Evolutionary conservation across 345 rosid genomes (phyloP).

Genomic region (Eutrema heterophyllum): DNA sequence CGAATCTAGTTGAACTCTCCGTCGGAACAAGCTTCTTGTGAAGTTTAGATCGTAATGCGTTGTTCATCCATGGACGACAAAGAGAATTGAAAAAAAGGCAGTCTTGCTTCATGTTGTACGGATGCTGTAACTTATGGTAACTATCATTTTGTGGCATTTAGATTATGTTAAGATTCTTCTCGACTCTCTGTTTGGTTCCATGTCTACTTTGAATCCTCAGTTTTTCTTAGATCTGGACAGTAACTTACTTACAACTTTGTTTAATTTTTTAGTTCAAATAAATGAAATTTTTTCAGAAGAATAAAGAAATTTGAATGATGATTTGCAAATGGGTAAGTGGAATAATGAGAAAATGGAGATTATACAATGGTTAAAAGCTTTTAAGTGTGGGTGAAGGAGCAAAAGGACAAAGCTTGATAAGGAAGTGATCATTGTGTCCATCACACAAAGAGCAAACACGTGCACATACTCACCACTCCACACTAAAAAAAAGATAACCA

Average conservation of each 20-base stretch:
- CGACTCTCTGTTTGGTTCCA: not conserved
- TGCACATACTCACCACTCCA: constrained; percentile 38
- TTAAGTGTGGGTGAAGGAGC: not conserved
- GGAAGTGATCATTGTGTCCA: constrained; percentile 48
- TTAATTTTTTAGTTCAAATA: not conserved
- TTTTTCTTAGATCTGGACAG: not conserved
- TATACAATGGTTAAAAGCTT: not conserved
- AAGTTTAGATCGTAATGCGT: constrained; percentile 18
- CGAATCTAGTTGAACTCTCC: constrained; percentile 77
- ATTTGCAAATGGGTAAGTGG: not conserved
- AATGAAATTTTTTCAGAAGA: not conserved
- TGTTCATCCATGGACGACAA: constrained; percentile 12
- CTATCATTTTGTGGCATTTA: not conserved
- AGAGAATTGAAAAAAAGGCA: not conserved
- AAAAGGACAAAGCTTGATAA: constrained; percentile 12
- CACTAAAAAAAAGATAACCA: not conserved
- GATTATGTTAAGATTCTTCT: constrained; percentile 4
- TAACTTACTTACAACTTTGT: not conserved
- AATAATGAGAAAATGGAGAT: not conserved
- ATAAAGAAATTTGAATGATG: not conserved
- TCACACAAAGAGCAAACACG: constrained; percentile 46
- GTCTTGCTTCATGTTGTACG: constrained; percentile 20
- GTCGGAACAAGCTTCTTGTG: constrained; percentile 86
- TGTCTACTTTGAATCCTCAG: not conserved
- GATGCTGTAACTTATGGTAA: constrained; percentile 10